Percentiles rank a stretch among this genome's conserved stretches.
Conservation (phyloP, 2,329 filamentous ascomycete species). For the Xylaria sp. region DNA sequence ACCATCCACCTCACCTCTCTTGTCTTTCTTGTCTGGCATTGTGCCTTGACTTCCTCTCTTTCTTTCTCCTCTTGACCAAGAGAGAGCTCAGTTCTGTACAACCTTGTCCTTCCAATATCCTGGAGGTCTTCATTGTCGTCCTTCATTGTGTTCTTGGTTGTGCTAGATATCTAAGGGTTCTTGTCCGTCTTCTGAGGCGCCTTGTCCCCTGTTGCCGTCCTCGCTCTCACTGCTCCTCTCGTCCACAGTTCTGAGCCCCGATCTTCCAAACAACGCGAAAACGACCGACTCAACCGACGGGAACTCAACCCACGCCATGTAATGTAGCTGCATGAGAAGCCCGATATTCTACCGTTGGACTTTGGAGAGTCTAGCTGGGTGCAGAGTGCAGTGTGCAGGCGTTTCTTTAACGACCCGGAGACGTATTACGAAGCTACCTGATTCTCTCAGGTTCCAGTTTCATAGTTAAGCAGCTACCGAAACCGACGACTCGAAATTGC, state of each 20-base stretch:
- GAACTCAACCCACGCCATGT: constrained; percentile 45
- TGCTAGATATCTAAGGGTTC: constrained; percentile 12
- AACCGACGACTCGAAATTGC: constrained; percentile 32
- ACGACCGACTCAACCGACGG: constrained; percentile 23
- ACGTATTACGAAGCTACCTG: constrained; percentile 20
- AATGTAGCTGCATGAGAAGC: constrained; percentile 49
- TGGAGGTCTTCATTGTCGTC: constrained; percentile 29
- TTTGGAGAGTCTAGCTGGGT: constrained; percentile 50
- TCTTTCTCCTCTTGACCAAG: constrained; percentile 48
- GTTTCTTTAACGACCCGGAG: constrained; percentile 40
- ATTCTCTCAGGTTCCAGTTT: constrained; percentile 8
- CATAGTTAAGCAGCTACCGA: constrained; percentile 23
- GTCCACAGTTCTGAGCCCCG: constrained; percentile 21
- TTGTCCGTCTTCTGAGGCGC: constrained; percentile 7
- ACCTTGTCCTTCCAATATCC: constrained; percentile 44
- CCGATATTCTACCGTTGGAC: constrained; percentile 50
- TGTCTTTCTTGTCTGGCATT: constrained; percentile 34
- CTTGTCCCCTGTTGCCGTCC: background rate
- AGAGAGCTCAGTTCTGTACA: constrained; percentile 40
- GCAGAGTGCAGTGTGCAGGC: constrained; percentile 46
- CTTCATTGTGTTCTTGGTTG: constrained; percentile 25
- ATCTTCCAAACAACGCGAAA: constrained; percentile 14
- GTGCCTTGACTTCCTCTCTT: constrained; percentile 45
- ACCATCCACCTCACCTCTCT: constrained; percentile 36
- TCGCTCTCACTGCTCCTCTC: constrained; percentile 21